Conservation (phyloP, 106 monocot species). For the Hemerocallis citrina region DNA sequence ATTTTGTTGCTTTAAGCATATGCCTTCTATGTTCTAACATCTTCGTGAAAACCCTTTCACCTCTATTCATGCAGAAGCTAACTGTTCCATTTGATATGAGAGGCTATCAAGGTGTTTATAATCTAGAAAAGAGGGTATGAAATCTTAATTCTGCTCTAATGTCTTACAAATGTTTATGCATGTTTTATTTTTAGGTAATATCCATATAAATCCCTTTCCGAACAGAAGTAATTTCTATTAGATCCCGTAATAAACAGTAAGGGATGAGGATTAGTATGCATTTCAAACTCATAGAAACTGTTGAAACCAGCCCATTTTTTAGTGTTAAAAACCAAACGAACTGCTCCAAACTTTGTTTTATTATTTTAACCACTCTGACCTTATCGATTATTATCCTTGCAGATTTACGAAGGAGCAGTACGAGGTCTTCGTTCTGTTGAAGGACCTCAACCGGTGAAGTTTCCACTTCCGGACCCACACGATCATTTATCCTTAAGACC, state of each 20-base stretch:
- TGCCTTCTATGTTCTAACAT: not conserved
- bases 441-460: conserved; percentile 71
- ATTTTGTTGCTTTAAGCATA: not conserved
- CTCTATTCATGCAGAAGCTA: conserved; percentile 46
- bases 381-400: not conserved
- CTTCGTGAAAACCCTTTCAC: not conserved
- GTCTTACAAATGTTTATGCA: not conserved
- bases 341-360: not conserved
- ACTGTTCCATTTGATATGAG: conserved; percentile 88
- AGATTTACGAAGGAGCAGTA: conserved; percentile 76
- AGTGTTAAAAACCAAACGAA: no score
- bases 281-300: no score
- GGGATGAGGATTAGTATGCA: no score
- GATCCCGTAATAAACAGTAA: no score
- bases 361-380: not conserved
- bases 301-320: no score
- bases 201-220: no score
- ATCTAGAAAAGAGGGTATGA: conserved; percentile 65
- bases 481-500: conserved; percentile 51
- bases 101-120: conserved; percentile 80
- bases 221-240: no score
- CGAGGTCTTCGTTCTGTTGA: conserved; percentile 52
- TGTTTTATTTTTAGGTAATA: not conserved
- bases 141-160: not conserved
- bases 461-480: conserved; percentile 62